Percentiles rank a stretch among this genome's conserved stretches.
Conservation (phyloP, 495 filamentous ascomycete genomes). For the Penicillium psychrofluorescens region DNA sequence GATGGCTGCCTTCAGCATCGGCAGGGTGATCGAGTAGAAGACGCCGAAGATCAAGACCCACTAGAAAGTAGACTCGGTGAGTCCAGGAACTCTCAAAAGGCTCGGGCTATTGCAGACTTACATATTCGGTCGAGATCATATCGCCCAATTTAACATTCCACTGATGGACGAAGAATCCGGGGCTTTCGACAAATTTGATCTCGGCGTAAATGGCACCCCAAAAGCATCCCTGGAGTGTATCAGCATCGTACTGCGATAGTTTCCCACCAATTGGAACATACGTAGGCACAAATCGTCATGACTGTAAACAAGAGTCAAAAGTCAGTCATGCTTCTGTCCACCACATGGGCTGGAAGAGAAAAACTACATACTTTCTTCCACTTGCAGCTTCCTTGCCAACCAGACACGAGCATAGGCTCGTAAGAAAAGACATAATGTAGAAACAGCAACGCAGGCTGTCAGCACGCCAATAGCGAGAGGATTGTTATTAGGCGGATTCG, state of each 20-base stretch:
- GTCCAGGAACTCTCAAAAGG: too few species aligned
- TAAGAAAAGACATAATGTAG: conserved; percentile 10
- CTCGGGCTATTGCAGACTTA: not conserved
- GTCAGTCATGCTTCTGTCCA: too few species aligned
- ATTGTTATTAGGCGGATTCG: conserved; percentile 24
- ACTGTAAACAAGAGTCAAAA: conserved; percentile 1
- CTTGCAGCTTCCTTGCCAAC: conserved; percentile 7
- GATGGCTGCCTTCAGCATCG: conserved; percentile 15
- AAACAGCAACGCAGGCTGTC: conserved; percentile 9
- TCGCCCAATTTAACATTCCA: conserved; percentile 15
- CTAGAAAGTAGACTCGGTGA: not conserved
- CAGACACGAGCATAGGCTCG: conserved; percentile 7
- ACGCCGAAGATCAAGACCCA: conserved; percentile 15
- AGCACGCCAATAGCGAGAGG: conserved; percentile 15
- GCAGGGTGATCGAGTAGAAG: conserved; percentile 13
- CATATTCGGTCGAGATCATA: conserved; percentile 9
- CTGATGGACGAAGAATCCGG: conserved; percentile 15
- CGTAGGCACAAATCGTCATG: conserved; percentile 12
- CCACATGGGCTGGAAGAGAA: not conserved
- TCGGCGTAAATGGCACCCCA: conserved; percentile 15
- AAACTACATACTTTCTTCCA: conserved; percentile 15
- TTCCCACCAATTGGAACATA: not conserved
- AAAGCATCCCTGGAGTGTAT: conserved; percentile 13
- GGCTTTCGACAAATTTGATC: conserved; percentile 10
- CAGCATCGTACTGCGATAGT: not conserved